These are phyloP conservation scores for Ilex paraguariensis DNA, from an alignment of 305 asterid species.

Conservation along the genomic window DNA sequence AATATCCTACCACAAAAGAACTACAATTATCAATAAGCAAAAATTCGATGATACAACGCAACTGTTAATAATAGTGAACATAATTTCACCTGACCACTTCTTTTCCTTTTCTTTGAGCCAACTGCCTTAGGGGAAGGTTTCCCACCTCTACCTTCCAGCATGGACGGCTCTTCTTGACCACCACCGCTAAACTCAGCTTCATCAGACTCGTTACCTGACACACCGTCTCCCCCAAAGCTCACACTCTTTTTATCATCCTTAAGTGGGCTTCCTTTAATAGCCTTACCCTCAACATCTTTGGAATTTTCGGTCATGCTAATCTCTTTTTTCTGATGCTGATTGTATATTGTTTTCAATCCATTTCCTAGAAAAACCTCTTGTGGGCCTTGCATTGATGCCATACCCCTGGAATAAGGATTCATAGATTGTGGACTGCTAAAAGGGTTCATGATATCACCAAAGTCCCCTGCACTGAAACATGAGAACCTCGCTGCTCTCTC, in stretches of 20 bases:
- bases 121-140: conserved; percentile 47
- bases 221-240: conserved; percentile 33
- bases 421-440: conserved; percentile 28
- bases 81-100: conserved; percentile 47
- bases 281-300: conserved; percentile 30
- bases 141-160: conserved; percentile 25
- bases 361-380: conserved; percentile 35
- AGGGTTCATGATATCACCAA: conserved; percentile 50
- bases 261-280: conserved; percentile 39
- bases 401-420: conserved; percentile 37
- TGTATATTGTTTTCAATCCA: conserved; percentile 24
- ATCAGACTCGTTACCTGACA: conserved; percentile 53
- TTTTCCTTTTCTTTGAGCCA: conserved; percentile 73
- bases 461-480: conserved; percentile 73
- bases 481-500: conserved; percentile 91
- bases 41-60: too few species aligned
- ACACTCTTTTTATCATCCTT: conserved; percentile 44
- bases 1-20: conserved; percentile 33
- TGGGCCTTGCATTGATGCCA: conserved; percentile 40
- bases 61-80: too few species aligned
- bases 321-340: conserved; percentile 23
- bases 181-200: conserved; percentile 50
- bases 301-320: conserved; percentile 30
- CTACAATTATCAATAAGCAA: background rate
- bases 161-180: conserved; percentile 38